Evolutionary conservation across 2,329 filamentous ascomycete species (phyloP), one percentile per base, ranked within the genome.

Genomic region (Arthrobotrys sphaeroides): DNA sequence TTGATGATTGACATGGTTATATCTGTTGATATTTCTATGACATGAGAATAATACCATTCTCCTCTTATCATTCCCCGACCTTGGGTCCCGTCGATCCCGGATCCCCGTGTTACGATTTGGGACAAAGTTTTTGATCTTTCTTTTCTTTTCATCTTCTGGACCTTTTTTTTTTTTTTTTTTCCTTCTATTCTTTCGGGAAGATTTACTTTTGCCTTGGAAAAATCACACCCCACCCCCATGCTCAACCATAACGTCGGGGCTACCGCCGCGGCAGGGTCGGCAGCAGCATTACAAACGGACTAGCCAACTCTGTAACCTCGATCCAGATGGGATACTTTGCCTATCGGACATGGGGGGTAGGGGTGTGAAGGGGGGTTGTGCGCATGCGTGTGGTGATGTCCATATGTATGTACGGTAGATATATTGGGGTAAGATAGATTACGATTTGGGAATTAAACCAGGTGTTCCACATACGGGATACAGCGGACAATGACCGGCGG

Each of bases 41-140:
- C 70, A 74, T 68, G 53, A 74, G 53, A 68, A 68, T 68, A 74
- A 74, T 68, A 74, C 36, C 24, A 68, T 67, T 43, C 26, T 65
- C 38, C 40, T 60, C 62, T 73, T 64, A 61, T 67, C 53, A 55
- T 55, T 55, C 51, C 51, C 51, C 38, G 51, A 31, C 9, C 31
- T n/a, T 38, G 20, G 47, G 31, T 47, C 49, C 36, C 24, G 49
- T 64, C 60, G 60, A 64, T 64, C 47, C 43, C 42, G 42, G 42
- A 31, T 38, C 28, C 42, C 60, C 42, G 60, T 47, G n/a, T 64
- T 51, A 49, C 60, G 24, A 49, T 51, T 64, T 43, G 2, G 62
- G 45, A 42, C 28, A 55, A 57, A 42, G 43, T 55, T 53, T 33
- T 33, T 45, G 5, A 5, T n/a, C 13, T 45, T 16, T 16, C 40